Base-by-base conservation (phyloP, 1,139 yeast species). In the Magnusiomyces fungicola region DNA sequence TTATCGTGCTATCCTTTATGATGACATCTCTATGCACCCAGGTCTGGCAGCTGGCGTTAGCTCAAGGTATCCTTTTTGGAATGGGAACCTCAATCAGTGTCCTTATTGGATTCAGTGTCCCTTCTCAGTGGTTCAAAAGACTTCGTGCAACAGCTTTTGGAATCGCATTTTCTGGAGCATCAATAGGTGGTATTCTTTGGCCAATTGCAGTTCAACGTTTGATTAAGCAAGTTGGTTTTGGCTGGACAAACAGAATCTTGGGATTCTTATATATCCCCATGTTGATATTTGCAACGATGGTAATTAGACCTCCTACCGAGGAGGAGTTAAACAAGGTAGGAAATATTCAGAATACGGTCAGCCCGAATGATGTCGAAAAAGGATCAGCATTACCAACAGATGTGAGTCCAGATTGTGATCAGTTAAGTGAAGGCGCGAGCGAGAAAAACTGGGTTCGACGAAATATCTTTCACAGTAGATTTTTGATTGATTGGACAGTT, bases 181-280 rank as follows among this genome's bases (percentile, higher is more conserved):
- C 84, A 9, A 64, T 74, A 4, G 88, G 86, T 1, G 88, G 88
- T 1, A 72, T 82, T 18, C 69, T 72, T 27, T 75, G 75, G 69
- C 77, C 79, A 1, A 66, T 73, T 50, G 69, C 67, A 2, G 62
- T 72, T n/a, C 63, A 70, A 27, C 59, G 60, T 9, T 56, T 75
- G 36, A 61, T 69, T 43, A 51, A 58, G 30, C 55, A 64, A 45
- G 67, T 78, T 59, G 83, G 84, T 51, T 61, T 72, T 64, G 65
- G 67, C 57, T 68, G 86, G 74, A 72, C 78, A 0, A 79, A 77
- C 57, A 62, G 79, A 36, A 67, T 71, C 9, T 62, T 74, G 27
- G 78, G 75, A 1, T 74, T 75, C 53, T 61, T 73, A 50, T 61
- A 66, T 62, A 49, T 71, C 49, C 68, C 74, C 54, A 53, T 74